These are phyloP conservation scores for Dryadomyces quercus-mongolicae DNA, from an alignment of 2,329 filamentous ascomycete species.

Conservation along the genomic window DNA sequence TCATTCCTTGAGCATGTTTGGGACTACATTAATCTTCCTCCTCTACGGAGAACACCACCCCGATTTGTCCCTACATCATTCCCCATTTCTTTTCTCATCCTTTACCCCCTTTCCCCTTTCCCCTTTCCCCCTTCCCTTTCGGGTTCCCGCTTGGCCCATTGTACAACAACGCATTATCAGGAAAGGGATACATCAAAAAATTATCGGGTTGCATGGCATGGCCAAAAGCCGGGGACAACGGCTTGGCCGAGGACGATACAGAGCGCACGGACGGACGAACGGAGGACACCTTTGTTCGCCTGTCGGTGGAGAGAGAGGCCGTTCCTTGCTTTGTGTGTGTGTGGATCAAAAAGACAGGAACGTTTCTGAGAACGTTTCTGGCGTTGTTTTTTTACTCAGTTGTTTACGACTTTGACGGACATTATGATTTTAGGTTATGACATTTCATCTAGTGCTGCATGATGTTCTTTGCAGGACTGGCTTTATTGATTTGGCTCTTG, in stretches of 20 bases:
- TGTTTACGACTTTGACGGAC: constrained; percentile 7
- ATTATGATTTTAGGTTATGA: constrained; percentile 12
- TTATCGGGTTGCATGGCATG: not conserved
- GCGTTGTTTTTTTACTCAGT: constrained; percentile 1
- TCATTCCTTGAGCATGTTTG: not conserved
- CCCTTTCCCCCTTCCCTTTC: not conserved
- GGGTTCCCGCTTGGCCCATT: not conserved
- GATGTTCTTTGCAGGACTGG: constrained; percentile 5
- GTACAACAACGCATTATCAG: constrained; percentile 1
- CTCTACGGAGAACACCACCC: not conserved
- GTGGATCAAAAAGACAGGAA: not conserved
- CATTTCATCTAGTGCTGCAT: constrained; percentile 1
- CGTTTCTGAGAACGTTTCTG: not conserved
- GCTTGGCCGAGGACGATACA: not conserved
- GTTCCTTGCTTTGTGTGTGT: no score
- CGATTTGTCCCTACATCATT: no score
- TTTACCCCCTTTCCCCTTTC: not conserved
- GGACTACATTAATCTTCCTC: not conserved
- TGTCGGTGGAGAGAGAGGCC: not conserved
- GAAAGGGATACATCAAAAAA: not conserved
- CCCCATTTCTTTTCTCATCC: not conserved
- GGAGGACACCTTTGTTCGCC: not conserved
- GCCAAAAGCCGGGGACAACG: not conserved
- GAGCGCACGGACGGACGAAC: not conserved
- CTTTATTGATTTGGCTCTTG: not conserved